Evolutionary conservation across 2,329 filamentous ascomycete species (phyloP).

Genomic region (Dactylellina leptospora): DNA sequence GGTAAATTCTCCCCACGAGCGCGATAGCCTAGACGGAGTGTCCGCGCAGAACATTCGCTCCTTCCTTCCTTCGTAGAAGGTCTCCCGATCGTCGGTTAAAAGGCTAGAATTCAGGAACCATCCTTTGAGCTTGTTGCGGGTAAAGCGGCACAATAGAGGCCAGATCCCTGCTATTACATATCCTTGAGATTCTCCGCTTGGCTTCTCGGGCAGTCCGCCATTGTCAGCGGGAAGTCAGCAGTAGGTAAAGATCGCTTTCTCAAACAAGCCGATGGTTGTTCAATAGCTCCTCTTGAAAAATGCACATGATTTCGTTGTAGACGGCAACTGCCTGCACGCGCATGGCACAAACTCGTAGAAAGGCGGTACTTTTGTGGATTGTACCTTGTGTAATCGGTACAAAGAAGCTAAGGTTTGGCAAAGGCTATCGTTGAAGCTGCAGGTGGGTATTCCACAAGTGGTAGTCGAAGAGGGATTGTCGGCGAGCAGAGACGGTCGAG

Average conservation of each 20-base stretch:
- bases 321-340: no score
- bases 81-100: slow-evolving; percentile 40
- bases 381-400: no score
- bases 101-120: slow-evolving; percentile 42
- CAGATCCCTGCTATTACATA: slow-evolving; percentile 19
- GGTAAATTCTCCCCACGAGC: background rate
- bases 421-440: slow-evolving; percentile 1
- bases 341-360: background rate
- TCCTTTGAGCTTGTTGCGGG: slow-evolving; percentile 14
- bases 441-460: slow-evolving; percentile 15
- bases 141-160: slow-evolving; percentile 49
- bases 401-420: slow-evolving; percentile 44
- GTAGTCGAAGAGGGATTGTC: slow-evolving; percentile 27
- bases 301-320: no score
- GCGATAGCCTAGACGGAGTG: background rate
- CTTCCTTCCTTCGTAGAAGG: background rate
- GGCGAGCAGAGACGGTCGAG: slow-evolving; percentile 1
- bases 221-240: no score
- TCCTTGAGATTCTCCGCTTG: no score
- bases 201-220: no score
- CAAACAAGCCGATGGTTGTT: no score
- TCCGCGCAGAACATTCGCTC: background rate
- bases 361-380: background rate
- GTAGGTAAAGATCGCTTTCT: no score
- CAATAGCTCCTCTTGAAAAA: no score